phyloP scores from a whole-genome alignment of 306 rosid species.

The Cercis canadensis region DNA sequence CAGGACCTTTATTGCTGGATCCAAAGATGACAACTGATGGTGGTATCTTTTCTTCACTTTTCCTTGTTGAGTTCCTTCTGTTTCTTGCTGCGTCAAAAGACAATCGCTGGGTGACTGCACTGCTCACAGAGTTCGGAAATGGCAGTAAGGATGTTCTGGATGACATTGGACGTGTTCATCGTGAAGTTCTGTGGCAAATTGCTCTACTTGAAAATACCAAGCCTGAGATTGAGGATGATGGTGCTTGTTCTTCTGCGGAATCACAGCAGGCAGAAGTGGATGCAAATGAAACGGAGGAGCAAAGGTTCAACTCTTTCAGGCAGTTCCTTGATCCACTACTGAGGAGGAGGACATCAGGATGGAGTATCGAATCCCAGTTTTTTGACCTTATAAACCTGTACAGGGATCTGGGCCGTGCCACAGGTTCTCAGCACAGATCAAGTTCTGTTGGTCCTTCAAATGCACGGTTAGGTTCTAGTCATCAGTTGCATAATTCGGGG shows the following conservation, averaged over 20 bases:
- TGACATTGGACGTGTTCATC: conserved; percentile 83
- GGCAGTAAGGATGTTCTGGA: conserved; percentile 86
- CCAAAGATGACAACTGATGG: conserved; percentile 71
- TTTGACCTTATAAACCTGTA: conserved; percentile 86
- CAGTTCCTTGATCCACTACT: conserved; percentile 90
- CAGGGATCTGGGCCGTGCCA: conserved; percentile 87
- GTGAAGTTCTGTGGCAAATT: conserved; percentile 92
- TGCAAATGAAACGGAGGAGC: conserved; percentile 80
- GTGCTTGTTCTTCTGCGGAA: conserved; percentile 65
- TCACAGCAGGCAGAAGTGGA: conserved; percentile 68
- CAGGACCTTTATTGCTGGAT: conserved; percentile 74
- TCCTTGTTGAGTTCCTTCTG: conserved; percentile 87
- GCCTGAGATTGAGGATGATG: conserved; percentile 69
- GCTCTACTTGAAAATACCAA: conserved; percentile 83
- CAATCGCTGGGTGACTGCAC: conserved; percentile 88
- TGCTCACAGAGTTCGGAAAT: conserved; percentile 89
- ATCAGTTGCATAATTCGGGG: conserved; percentile 56
- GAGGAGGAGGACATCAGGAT: conserved; percentile 86
- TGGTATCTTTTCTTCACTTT: conserved; percentile 72
- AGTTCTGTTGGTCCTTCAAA: conserved; percentile 58
- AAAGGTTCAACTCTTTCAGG: conserved; percentile 87
- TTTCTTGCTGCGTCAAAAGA: conserved; percentile 98
- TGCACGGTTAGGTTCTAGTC: conserved; percentile 57
- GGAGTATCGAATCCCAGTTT: conserved; percentile 95
- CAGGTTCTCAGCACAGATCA: conserved; percentile 67